Base-by-base conservation (phyloP, 78 protist genomes). In the Tieghemostelium lacteum region DNA sequence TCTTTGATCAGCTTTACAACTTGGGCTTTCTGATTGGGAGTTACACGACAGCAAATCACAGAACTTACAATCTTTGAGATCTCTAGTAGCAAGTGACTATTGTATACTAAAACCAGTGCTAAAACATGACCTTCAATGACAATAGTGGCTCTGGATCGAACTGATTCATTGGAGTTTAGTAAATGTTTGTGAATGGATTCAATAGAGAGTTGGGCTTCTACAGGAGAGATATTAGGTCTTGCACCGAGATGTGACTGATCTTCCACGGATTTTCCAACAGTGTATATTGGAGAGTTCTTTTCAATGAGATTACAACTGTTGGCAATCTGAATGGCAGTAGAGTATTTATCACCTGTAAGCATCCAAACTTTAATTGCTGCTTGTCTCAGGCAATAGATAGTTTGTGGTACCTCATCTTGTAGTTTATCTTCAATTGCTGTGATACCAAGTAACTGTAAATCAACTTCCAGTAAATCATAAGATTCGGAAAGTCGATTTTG, bases 321-420 rank as follows among this genome's bases (percentile, higher is more conserved):
- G 0, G 96, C 99, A 45, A 99, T 97, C 85, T 97, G 92, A 42
- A 95, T 71, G 7, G 99, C 99, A 2, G 99, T 98, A 42, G 95
- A 96, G 14, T 74, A 74, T 76, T 98, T 98, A 93, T 98, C 99
- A 77, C 99, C 99, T 0, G 99, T 98, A 29, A 98, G 91, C 96
- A 98, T 95, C 99, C 99, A 98, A 12, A 98, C 54, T 37, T 70
- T 73, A 34, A 98, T 63, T 33, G 94, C 94, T 10, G 99, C 99
- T 10, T 87, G 61, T 49, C 94, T 34, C 1, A 91, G 29, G 52
- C 54, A 37, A n/a, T 67, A 31, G 8, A 91, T 91, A 31, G 94
- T 80, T 57, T 73, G 89, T 83, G 94, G 96, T 28, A 93, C 96
- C 12, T 86, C 91, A 0, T 95, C 97, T 72, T 98, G 99, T 57